phyloP scores from a whole-genome alignment of 1,284 basidiomycete species.

The Irpex sp. region DNA sequence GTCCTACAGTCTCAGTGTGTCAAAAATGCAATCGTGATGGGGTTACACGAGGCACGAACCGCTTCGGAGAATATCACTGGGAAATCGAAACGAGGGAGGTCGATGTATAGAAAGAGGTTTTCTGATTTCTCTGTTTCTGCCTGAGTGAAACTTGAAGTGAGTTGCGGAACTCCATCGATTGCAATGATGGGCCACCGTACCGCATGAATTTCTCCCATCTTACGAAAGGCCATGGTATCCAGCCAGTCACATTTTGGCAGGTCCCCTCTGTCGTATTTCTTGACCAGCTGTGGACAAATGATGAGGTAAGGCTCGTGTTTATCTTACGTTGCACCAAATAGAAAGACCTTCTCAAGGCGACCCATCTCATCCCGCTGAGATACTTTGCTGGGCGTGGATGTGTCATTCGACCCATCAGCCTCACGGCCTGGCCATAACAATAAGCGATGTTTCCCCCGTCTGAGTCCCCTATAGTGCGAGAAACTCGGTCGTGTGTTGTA shows the following conservation, averaged over 20 bases:
- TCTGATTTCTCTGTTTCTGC: conserved; percentile 86
- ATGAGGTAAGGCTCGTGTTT: not conserved
- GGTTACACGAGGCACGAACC: conserved; percentile 31
- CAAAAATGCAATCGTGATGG: too few species aligned
- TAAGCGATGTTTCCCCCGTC: conserved; percentile 88
- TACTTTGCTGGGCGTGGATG: conserved; percentile 84
- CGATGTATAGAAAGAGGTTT: conserved; percentile 90
- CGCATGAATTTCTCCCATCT: conserved; percentile 90
- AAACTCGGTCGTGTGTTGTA: not conserved
- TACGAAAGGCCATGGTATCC: conserved; percentile 88
- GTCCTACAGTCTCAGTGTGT: not conserved
- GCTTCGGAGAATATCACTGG: conserved; percentile 96
- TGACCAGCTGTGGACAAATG: conserved; percentile 67
- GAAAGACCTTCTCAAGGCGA: conserved; percentile 79
- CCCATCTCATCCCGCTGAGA: conserved; percentile 88
- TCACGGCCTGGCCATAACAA: conserved; percentile 80
- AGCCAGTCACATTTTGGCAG: conserved; percentile 95
- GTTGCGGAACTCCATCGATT: not conserved
- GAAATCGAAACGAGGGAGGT: conserved; percentile 96
- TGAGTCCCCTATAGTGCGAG: conserved; percentile 62
- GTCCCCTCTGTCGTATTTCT: conserved; percentile 94
- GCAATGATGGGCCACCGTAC: conserved; percentile 41
- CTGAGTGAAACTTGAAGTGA: conserved; percentile 33
- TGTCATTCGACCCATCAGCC: conserved; percentile 82
- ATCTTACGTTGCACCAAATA: too few species aligned